A percentile compares a stretch with the other conserved stretches of the same genome.
phyloP scores from a whole-genome alignment of 176 grass and related monocot species.

The Tuctoria greenei region DNA sequence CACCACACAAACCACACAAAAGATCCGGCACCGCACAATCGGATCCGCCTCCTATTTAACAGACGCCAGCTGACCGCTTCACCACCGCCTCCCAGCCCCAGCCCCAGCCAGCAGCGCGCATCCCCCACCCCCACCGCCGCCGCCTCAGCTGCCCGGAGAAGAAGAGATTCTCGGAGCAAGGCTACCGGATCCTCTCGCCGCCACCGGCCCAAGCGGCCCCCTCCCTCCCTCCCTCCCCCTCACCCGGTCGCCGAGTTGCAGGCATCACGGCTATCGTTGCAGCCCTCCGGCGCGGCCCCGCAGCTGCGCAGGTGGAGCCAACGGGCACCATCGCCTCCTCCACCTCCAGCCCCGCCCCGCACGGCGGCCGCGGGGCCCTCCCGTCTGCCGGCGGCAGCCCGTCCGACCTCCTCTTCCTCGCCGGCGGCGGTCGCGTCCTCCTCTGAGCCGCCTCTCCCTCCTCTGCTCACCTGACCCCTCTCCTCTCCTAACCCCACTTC shows the following conservation, averaged over 20 bases:
- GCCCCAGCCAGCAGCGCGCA: not conserved
- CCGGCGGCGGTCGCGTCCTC: conserved; percentile 64
- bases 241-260: conserved; percentile 39
- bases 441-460: not conserved
- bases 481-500: not conserved
- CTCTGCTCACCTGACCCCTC: not conserved
- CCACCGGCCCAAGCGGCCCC: not conserved
- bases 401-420: conserved; percentile 97
- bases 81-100: conserved; percentile 5
- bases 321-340: conserved; percentile 36
- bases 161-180: not conserved
- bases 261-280: conserved; percentile 93
- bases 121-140: too few relatives aligned
- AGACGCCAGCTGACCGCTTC: not conserved
- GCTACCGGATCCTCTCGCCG: not conserved
- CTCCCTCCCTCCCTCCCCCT: not conserved
- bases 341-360: conserved; percentile 58
- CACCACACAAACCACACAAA: conserved; percentile 11
- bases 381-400: conserved; percentile 90
- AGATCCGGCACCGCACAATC: conserved; percentile 19
- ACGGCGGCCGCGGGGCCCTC: conserved; percentile 95
- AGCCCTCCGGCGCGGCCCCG: conserved; percentile 75
- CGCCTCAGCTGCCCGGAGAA: conserved; percentile 23
- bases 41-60: conserved; percentile 31
- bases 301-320: conserved; percentile 74